Conservation (phyloP, 1,284 basidiomycete genomes). For the Heterobasidion irregulare region DNA sequence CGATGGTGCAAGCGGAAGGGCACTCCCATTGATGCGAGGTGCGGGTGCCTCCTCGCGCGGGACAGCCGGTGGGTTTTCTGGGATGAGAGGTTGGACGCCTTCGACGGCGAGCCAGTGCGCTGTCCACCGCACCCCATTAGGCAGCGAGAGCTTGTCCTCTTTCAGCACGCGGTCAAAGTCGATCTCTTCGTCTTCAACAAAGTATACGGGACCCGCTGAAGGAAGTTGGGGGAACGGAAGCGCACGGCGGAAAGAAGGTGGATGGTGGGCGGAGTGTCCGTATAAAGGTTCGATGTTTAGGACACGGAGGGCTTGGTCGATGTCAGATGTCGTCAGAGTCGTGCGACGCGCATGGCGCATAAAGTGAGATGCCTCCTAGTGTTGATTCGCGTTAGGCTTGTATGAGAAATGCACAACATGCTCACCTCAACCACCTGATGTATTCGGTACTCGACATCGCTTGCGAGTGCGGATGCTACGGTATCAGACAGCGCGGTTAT, state of each 20-base stretch:
- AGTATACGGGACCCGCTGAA: constrained; percentile 70
- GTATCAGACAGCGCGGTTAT: constrained; percentile 75
- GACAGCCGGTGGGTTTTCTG: constrained; percentile 88
- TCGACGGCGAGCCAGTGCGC: constrained; percentile 99
- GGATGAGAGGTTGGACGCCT: constrained; percentile 93
- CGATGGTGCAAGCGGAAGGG: constrained; percentile 25
- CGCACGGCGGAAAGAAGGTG: constrained; percentile 68
- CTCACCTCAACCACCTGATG: constrained; percentile 86
- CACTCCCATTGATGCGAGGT: constrained; percentile 6
- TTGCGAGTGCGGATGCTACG: constrained; percentile 82
- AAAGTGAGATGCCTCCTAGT: constrained; percentile 89
- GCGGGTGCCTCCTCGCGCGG: constrained; percentile 38
- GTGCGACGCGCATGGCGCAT: constrained; percentile 92
- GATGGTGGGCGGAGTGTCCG: constrained; percentile 67
- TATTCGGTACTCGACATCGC: constrained; percentile 95
- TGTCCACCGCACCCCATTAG: constrained; percentile 73
- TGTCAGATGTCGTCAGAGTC: constrained; percentile 82
- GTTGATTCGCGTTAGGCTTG: neutral
- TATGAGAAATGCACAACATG: constrained; percentile 1
- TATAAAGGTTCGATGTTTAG: constrained; percentile 91
- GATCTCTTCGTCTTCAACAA: constrained; percentile 95
- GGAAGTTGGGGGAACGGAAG: constrained; percentile 56
- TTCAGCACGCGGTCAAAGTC: constrained; percentile 89
- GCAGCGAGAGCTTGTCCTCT: constrained; percentile 73
- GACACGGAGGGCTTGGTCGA: constrained; percentile 89